These are phyloP conservation scores for Arthrobotrys conoides DNA, from an alignment of 2,329 filamentous ascomycete genomes.

Conservation along the genomic window DNA sequence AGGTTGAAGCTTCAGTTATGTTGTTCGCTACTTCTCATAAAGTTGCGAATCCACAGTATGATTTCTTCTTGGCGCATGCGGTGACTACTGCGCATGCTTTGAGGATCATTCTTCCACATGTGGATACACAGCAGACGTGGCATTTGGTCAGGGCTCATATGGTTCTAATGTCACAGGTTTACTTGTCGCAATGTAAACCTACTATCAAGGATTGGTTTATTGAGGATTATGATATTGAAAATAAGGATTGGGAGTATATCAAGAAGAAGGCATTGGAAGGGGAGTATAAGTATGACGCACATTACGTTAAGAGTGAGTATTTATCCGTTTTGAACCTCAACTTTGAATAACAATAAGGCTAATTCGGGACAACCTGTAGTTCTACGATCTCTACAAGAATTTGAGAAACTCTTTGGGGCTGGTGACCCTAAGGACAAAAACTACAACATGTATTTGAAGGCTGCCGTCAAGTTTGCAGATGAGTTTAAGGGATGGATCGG, in stretches of 20 bases:
- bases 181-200: slow-evolving; percentile 81
- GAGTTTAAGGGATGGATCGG: slow-evolving; percentile 67
- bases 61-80: slow-evolving; percentile 86
- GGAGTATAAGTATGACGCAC: slow-evolving; percentile 78
- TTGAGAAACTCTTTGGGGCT: slow-evolving; percentile 62
- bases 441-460: slow-evolving; percentile 70
- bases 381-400: slow-evolving; percentile 62
- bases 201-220: slow-evolving; percentile 78
- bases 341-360: background rate
- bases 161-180: slow-evolving; percentile 83
- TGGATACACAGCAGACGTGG: slow-evolving; percentile 80
- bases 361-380: slow-evolving; percentile 38
- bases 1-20: slow-evolving; percentile 70
- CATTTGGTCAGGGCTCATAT: slow-evolving; percentile 88
- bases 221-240: slow-evolving; percentile 73
- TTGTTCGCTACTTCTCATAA: slow-evolving; percentile 73
- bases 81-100: slow-evolving; percentile 90
- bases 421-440: slow-evolving; percentile 59
- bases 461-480: slow-evolving; percentile 70
- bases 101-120: slow-evolving; percentile 82
- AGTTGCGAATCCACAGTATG: slow-evolving; percentile 75
- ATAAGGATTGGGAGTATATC: slow-evolving; percentile 82
- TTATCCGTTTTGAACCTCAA: background rate
- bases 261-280: slow-evolving; percentile 79
- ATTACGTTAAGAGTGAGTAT: slow-evolving; percentile 84